Base-by-base conservation (phyloP, 2,329 filamentous ascomycete genomes). In the Fusarium piperis region DNA sequence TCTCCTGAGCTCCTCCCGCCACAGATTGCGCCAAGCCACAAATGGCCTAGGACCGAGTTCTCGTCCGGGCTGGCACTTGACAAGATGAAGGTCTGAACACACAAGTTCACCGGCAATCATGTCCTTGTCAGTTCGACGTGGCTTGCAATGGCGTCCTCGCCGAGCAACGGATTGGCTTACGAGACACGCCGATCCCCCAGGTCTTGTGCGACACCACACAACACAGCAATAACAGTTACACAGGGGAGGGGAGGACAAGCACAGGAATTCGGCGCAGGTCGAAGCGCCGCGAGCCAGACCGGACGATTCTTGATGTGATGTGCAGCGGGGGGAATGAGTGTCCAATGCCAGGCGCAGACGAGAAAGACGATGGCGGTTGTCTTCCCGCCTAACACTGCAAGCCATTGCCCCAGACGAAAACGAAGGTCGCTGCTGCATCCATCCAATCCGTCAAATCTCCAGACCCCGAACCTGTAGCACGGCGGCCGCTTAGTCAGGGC, bases 301-400 rank as follows among this genome's bases (percentile, higher is more conserved):
- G 48, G 30, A 53, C 48, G 48, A 35, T 32, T 35, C n/a, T 30
- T 41, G 23, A 36, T 57, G 55, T 33, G n/a, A 18, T 18, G 38
- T 9, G n/a, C 3, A 30, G 12, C n/a, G 48, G n/a, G 30, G 28
- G 30, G 28, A n/a, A n/a, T n/a, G 30, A 9, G 35, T 23, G n/a
- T 20, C 28, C 48, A 16, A 48, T 32, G 48, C 30, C 41, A 46
- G 41, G 26, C 41, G 18, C 39, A 41, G 18, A 23, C 13, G 13
- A 18, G 30, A n/a, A n/a, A 59, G 64, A 64, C 68, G 59, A 68
- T 65, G 68, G 68, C 68, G 64, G 64, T 57, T 71, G 68, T 61
- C 64, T 71, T 41, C 66, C 61, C 44, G 48, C 36, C 55, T 66
- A 62, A 33, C 48, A 36, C 28, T 55, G 53, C 48, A 52, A 58